phyloP scores from a whole-genome alignment of 2,329 filamentous ascomycete species.

The Trichoderma sp. region DNA sequence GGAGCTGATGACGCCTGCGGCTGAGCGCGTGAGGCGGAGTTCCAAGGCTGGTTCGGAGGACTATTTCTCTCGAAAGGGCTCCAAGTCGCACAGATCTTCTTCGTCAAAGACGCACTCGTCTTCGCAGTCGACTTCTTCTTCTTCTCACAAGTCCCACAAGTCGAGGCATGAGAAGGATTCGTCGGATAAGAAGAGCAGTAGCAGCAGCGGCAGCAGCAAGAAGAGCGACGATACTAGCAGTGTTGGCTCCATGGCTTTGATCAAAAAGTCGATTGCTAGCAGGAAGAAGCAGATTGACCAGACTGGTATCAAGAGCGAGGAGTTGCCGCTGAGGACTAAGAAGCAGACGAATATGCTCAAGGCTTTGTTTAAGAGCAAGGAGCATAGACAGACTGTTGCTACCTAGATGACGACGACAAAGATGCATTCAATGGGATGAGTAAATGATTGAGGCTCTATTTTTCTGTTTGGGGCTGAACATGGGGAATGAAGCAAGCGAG shows the following conservation, averaged over 20 bases:
- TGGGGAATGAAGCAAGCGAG: slow-evolving; percentile 3
- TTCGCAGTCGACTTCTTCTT: slow-evolving; percentile 17
- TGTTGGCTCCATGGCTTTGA: slow-evolving; percentile 35
- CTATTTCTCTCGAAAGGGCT: slow-evolving; percentile 38
- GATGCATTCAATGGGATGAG: not conserved
- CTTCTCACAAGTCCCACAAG: slow-evolving; percentile 29
- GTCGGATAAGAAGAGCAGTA: slow-evolving; percentile 24
- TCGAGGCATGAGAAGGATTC: slow-evolving; percentile 29
- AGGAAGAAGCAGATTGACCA: slow-evolving; percentile 41
- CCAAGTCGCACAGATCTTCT: slow-evolving; percentile 32
- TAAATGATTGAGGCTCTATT: not conserved
- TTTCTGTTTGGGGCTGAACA: not conserved
- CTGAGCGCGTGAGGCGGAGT: slow-evolving; percentile 41
- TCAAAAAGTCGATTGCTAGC: slow-evolving; percentile 29
- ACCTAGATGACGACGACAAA: not conserved
- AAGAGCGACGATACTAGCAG: slow-evolving; percentile 31
- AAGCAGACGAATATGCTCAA: slow-evolving; percentile 58
- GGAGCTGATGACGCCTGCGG: slow-evolving; percentile 58
- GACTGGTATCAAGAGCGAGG: slow-evolving; percentile 34
- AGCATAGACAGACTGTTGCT: slow-evolving; percentile 22
- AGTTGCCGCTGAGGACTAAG: slow-evolving; percentile 37
- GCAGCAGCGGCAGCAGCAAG: not conserved
- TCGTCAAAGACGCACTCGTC: slow-evolving; percentile 31
- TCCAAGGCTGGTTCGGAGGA: slow-evolving; percentile 36
- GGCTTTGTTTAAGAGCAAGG: slow-evolving; percentile 56